Conservation (phyloP, 441 rosid species). For the Adansonia madagascariensis region DNA sequence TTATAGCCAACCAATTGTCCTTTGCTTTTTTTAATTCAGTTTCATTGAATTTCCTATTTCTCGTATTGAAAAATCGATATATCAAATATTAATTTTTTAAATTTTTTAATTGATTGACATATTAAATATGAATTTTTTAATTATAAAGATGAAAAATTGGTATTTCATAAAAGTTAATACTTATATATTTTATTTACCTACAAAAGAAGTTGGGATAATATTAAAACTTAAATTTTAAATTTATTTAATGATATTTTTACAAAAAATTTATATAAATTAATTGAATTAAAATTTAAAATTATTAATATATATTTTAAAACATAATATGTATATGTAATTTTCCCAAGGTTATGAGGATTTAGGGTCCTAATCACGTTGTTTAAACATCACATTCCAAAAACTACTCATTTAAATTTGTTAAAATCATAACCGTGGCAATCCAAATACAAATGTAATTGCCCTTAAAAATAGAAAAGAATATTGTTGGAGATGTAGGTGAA, state of each 20-base stretch:
- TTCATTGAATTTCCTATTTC: neutral
- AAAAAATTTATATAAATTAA: too few species aligned
- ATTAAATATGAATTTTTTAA: too few species aligned
- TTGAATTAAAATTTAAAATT: too few species aligned
- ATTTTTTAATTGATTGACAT: too few species aligned
- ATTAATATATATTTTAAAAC: neutral
- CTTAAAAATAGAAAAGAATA: neutral
- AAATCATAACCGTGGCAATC: neutral
- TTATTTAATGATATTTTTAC: too few species aligned
- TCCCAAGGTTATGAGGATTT: neutral
- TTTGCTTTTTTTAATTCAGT: neutral
- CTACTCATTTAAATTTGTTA: neutral
- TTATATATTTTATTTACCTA: too few species aligned
- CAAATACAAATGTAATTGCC: neutral
- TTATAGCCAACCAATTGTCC: neutral
- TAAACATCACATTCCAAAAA: neutral
- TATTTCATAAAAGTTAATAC: too few species aligned
- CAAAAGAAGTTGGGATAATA: too few species aligned
- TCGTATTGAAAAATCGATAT: neutral
- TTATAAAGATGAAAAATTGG: too few species aligned
- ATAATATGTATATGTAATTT: neutral
- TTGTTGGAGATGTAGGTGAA: neutral
- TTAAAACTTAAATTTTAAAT: too few species aligned
- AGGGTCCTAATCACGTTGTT: neutral
- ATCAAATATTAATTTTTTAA: too few species aligned